Percentiles rank a stretch among this genome's conserved stretches.
phyloP scores from a whole-genome alignment of 1,284 basidiomycete genomes.

The Trametes pubescens region DNA sequence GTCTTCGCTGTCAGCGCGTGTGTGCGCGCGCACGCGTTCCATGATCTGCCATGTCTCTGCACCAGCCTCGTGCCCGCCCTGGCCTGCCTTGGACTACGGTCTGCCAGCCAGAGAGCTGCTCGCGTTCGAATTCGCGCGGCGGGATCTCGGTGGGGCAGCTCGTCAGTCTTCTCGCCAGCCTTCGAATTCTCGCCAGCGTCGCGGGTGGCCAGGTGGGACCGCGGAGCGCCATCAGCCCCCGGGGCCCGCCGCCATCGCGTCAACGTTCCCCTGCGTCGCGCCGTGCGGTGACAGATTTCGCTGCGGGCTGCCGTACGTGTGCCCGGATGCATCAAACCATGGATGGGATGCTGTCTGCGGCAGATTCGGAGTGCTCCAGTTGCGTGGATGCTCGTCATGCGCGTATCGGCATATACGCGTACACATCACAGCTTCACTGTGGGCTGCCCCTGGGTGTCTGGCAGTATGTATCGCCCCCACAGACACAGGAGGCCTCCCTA shows the following conservation, averaged over 20 bases:
- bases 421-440: background rate
- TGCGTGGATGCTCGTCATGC: background rate
- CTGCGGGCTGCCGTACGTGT: slow-evolving; percentile 6
- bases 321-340: background rate
- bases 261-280: background rate
- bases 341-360: background rate
- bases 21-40: background rate
- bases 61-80: slow-evolving; percentile 4
- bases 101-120: slow-evolving; percentile 5
- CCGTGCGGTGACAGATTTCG: slow-evolving; percentile 7
- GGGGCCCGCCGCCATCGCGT: background rate
- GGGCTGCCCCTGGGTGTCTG: too few relatives aligned
- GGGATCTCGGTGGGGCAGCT: background rate
- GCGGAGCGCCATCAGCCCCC: background rate
- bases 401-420: background rate
- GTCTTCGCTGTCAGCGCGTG: slow-evolving; percentile 12
- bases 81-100: slow-evolving; percentile 9
- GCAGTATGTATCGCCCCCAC: too few relatives aligned
- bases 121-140: slow-evolving; percentile 1
- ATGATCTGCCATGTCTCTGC: background rate
- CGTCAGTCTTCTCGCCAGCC: background rate
- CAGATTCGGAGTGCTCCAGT: background rate
- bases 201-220: slow-evolving; percentile 6
- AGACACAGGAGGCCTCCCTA: too few relatives aligned
- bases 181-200: background rate